These are phyloP conservation scores for Ziziphus jujuba DNA, from an alignment of 306 rosid genomes.

Conservation along the genomic window DNA sequence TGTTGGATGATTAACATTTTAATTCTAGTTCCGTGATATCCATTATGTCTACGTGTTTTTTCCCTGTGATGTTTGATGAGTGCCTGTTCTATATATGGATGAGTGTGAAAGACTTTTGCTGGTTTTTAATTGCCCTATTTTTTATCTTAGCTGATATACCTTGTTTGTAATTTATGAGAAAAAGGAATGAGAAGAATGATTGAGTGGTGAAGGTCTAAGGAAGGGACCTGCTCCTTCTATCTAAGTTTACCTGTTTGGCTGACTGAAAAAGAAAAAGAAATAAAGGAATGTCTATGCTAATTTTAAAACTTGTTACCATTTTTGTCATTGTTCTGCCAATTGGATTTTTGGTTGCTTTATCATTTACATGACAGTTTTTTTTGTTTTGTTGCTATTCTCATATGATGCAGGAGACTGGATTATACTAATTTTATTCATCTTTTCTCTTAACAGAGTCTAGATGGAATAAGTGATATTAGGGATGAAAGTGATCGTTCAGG, in stretches of 20 bases:
- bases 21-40: neutral
- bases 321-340: neutral
- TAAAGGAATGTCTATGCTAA: no score
- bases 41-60: neutral
- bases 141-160: no score
- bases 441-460: slow-evolving; percentile 57
- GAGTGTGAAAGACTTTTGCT: neutral
- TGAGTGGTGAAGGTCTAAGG: no score
- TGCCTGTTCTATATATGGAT: neutral
- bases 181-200: no score
- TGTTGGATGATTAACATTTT: neutral
- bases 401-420: neutral
- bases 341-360: neutral
- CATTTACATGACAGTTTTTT: neutral
- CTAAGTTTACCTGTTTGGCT: no score
- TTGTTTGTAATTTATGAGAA: no score
- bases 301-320: neutral
- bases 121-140: no score
- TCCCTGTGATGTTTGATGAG: neutral
- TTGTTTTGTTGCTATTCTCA: neutral
- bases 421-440: slow-evolving; percentile 7
- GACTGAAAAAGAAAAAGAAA: no score
- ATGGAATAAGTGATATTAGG: slow-evolving; percentile 89
- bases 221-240: no score
- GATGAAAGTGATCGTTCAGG: slow-evolving; percentile 98